These are phyloP conservation scores for Globisporangium emineosum DNA, from an alignment of 352 stramenopile genomes.

Conservation along the genomic window DNA sequence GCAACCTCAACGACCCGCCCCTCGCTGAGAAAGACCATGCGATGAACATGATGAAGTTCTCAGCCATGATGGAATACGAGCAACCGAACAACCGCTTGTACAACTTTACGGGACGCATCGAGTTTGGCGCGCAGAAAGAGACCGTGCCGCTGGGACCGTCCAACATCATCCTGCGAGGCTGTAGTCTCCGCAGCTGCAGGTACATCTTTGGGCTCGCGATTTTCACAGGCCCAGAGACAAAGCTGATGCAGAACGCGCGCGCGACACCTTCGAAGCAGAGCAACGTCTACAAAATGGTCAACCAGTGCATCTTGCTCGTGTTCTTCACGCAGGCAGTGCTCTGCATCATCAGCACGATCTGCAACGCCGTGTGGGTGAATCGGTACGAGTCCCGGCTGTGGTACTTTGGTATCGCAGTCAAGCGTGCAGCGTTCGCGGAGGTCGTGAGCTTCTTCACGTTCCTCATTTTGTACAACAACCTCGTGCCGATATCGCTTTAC, in stretches of 20 bases:
- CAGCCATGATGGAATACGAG: constrained; percentile 55
- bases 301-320: constrained; percentile 65
- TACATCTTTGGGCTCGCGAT: constrained; percentile 78
- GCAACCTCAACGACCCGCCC: constrained; percentile 49
- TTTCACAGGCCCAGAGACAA: constrained; percentile 90
- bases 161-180: constrained; percentile 88
- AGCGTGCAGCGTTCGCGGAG: constrained; percentile 19
- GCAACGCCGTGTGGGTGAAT: constrained; percentile 42
- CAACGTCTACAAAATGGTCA: constrained; percentile 68
- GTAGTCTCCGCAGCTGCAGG: constrained; percentile 49
- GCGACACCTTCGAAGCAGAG: constrained; percentile 68
- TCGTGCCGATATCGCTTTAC: constrained; percentile 98
- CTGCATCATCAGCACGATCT: constrained; percentile 67
- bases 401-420: constrained; percentile 40
- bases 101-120: constrained; percentile 61
- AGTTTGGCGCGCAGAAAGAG: constrained; percentile 30
- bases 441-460: constrained; percentile 93
- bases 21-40: constrained; percentile 35
- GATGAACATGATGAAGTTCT: constrained; percentile 40
- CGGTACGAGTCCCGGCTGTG: constrained; percentile 36
- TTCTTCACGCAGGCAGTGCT: constrained; percentile 60
- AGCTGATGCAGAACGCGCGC: constrained; percentile 78
- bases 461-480: constrained; percentile 94
- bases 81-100: constrained; percentile 78
- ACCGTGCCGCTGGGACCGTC: constrained; percentile 41